These are phyloP conservation scores for Cyberlindnera veronae DNA, from an alignment of 805 yeast species.

Conservation along the genomic window DNA sequence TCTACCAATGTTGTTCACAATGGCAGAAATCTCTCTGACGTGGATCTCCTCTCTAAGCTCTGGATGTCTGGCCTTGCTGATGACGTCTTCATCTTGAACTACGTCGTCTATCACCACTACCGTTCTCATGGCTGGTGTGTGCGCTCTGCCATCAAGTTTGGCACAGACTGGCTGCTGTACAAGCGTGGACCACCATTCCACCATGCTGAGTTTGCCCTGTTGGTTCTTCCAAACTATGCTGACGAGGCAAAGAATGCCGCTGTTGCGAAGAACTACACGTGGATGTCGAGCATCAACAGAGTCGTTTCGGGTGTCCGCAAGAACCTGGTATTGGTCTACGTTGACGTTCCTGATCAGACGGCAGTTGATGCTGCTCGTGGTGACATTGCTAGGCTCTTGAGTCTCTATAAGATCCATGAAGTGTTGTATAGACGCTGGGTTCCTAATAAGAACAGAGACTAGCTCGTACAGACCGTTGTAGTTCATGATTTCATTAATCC, in stretches of 20 bases:
- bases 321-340: conserved; percentile 64
- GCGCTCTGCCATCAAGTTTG: conserved; percentile 87
- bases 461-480: conserved; percentile 1
- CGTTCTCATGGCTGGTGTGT: conserved; percentile 94
- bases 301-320: conserved; percentile 88
- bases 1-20: conserved; percentile 37
- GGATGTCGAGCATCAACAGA: conserved; percentile 68
- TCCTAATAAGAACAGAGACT: conserved; percentile 81
- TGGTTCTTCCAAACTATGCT: conserved; percentile 41
- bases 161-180: conserved; percentile 79
- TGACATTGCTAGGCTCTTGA: conserved; percentile 35
- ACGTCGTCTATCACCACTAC: conserved; percentile 80
- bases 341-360: conserved; percentile 47
- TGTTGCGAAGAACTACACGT: conserved; percentile 43
- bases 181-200: conserved; percentile 92
- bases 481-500: conserved; percentile 1
- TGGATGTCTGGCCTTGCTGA: conserved; percentile 14
- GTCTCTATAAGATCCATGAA: conserved; percentile 54
- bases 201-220: conserved; percentile 84
- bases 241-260: conserved; percentile 29
- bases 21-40: conserved; percentile 13
- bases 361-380: conserved; percentile 25
- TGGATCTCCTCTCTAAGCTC: conserved; percentile 11
- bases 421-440: conserved; percentile 78
- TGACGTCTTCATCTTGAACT: conserved; percentile 36